Percentiles rank a stretch among this genome's conserved stretches.
Evolutionary conservation across 768 basidiomycete genomes (phyloP).

Genomic region (Pulveroboletus sp.): DNA sequence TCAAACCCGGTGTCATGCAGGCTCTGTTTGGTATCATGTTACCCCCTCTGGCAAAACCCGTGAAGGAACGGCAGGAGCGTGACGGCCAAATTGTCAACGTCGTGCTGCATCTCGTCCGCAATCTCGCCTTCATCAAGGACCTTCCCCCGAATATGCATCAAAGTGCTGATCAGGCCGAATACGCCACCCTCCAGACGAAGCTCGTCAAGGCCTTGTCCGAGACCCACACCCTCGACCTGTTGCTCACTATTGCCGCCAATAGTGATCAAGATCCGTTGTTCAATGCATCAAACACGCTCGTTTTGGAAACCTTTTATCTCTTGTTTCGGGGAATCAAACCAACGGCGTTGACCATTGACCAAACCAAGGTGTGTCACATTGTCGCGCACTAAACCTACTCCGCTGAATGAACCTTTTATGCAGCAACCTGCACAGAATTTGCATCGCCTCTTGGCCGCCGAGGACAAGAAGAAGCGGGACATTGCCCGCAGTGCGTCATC

Average conservation of each 20-base stretch:
- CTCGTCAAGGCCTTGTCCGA: constrained; percentile 70
- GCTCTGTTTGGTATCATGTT: constrained; percentile 74
- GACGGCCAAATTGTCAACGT: constrained; percentile 89
- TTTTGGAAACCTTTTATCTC: constrained; percentile 92
- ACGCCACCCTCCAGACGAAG: constrained; percentile 73
- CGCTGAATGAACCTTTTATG: constrained; percentile 12
- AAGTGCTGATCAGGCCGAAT: constrained; percentile 78
- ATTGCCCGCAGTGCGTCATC: constrained; percentile 58
- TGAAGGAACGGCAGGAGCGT: constrained; percentile 67
- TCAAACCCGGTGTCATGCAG: constrained; percentile 65
- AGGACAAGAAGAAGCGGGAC: constrained; percentile 63
- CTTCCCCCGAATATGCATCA: constrained; percentile 65
- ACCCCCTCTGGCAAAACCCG: constrained; percentile 70
- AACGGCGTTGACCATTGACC: constrained; percentile 51
- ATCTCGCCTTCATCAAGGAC: constrained; percentile 94
- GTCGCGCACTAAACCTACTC: constrained; percentile 1
- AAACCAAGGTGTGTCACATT: constrained; percentile 51
- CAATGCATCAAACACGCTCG: constrained; percentile 82
- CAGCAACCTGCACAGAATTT: constrained; percentile 72
- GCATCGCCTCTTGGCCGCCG: constrained; percentile 71
- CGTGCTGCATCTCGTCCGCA: constrained; percentile 85
- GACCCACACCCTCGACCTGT: constrained; percentile 69
- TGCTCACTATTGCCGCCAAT: constrained; percentile 86
- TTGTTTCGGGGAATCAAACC: constrained; percentile 82
- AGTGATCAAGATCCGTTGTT: constrained; percentile 73